Conservation (phyloP, 108 stramenopile genomes). For the Schizochytrium sp. region DNA sequence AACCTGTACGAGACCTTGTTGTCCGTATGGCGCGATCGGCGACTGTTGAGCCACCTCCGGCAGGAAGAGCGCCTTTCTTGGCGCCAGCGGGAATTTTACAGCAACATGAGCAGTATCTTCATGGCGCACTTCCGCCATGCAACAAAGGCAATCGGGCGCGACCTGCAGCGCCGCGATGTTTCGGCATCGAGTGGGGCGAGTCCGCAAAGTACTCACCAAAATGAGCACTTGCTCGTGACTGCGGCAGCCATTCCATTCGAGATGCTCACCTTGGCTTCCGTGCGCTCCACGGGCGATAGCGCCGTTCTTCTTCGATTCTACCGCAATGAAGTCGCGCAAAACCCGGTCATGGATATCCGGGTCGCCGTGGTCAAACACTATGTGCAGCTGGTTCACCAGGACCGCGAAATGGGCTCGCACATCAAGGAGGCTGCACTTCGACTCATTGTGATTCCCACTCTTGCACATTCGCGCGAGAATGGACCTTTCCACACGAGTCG, state of each 20-base stretch:
- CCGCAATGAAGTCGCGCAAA: neutral
- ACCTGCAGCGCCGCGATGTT: neutral
- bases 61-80: neutral
- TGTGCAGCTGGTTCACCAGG: neutral
- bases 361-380: neutral
- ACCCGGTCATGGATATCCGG: neutral
- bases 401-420: neutral
- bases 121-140: neutral
- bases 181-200: neutral
- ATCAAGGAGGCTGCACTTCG: slow-evolving; percentile 1
- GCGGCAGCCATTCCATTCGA: neutral
- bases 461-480: neutral
- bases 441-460: neutral
- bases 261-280: neutral
- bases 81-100: neutral
- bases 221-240: neutral
- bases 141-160: neutral
- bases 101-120: neutral
- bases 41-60: neutral
- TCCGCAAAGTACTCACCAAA: neutral
- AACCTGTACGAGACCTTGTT: neutral
- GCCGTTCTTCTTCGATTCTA: neutral
- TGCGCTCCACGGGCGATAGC: neutral
- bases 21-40: neutral
- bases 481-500: neutral